A percentile compares a stretch with the other conserved stretches of the same genome.
phyloP scores from a whole-genome alignment of 805 yeast genomes.

The Yarrowia sp. region DNA sequence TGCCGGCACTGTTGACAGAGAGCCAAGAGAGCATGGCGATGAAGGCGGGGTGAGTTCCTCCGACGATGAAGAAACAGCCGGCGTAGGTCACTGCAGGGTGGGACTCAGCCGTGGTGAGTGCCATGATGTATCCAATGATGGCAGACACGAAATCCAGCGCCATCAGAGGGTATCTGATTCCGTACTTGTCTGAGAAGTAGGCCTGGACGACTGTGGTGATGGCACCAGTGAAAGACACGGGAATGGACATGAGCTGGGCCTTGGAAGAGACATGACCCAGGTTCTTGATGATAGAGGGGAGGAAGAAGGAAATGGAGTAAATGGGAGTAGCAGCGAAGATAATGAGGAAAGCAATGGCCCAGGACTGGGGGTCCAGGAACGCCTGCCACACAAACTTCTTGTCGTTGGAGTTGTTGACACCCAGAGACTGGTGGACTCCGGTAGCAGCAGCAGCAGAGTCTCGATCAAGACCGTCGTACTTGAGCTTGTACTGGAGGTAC shows the following conservation, averaged over 20 bases:
- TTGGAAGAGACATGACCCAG: constrained; percentile 67
- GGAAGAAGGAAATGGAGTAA: constrained; percentile 65
- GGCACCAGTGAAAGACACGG: constrained; percentile 53
- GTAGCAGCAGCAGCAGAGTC: constrained; percentile 43
- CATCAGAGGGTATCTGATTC: constrained; percentile 48
- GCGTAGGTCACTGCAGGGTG: constrained; percentile 52
- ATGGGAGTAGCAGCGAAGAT: constrained; percentile 63
- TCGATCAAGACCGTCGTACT: constrained; percentile 34
- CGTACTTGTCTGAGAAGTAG: constrained; percentile 48
- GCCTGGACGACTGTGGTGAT: constrained; percentile 46
- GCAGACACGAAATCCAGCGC: constrained; percentile 46
- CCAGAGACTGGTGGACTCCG: constrained; percentile 51
- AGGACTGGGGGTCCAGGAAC: constrained; percentile 60
- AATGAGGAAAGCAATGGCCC: constrained; percentile 59
- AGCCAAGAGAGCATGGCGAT: constrained; percentile 67
- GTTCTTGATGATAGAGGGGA: constrained; percentile 60
- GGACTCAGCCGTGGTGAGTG: constrained; percentile 54
- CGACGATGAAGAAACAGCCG: constrained; percentile 62
- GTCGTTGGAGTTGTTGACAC: constrained; percentile 52
- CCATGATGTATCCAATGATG: constrained; percentile 53
- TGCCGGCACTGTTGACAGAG: constrained; percentile 63
- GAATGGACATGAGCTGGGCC: constrained; percentile 58
- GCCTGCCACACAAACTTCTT: constrained; percentile 55
- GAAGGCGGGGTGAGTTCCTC: constrained; percentile 64
- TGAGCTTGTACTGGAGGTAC: constrained; percentile 49